Evolutionary conservation across 2,329 filamentous ascomycete genomes (phyloP), one percentile per base, ranked within the genome.

Genomic region (Xylaria hypoxylon): DNA sequence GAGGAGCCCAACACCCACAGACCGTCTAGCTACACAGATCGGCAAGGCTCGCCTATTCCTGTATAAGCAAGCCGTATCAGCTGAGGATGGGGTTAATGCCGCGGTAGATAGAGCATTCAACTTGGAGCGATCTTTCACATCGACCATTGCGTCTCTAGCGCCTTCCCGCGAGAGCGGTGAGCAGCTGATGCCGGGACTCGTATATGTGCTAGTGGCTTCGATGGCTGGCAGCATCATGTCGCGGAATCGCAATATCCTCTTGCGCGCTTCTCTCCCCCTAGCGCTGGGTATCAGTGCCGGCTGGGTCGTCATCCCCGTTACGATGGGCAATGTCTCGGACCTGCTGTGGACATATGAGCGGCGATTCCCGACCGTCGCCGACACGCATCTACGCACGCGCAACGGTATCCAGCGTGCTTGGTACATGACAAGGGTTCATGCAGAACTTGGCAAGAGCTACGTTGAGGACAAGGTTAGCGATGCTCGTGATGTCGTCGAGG

Each of bases 191-290:
- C 96, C 96, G 38, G 95, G 95, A 28, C 85, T 89, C 66, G 89
- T 98, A 72, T 98, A 98, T 82, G 94, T 98, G 52, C 87, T 97
- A 33, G 94, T 99, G 53, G 91, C 94, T 47, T 90, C 93, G 74
- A 97, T 99, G 94, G 93, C 96, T 40, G 96, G 95, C 73, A 94
- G 89, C 80, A 98, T 99, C 78, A 84, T 97, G 62, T 89, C 92
- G 62, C 89, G 95, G 70, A 96, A 97, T 84, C 90, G 95, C 74
- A 94, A 92, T 79, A 86, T 98, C 69, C 79, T 97, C 69, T 83
- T 99, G 60, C 90, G 96, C 72, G 89, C 90, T 60, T 84, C 90
- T 1, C 86, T 92, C 1, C 96, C 96, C 11, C 80, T 95, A 56
- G 89, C 90, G 22, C 88, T 97, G 48, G 96, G 94, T 71, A 83